These are phyloP conservation scores for Canariomyces notabilis DNA, from an alignment of 2,329 filamentous ascomycete species.

Conservation along the genomic window DNA sequence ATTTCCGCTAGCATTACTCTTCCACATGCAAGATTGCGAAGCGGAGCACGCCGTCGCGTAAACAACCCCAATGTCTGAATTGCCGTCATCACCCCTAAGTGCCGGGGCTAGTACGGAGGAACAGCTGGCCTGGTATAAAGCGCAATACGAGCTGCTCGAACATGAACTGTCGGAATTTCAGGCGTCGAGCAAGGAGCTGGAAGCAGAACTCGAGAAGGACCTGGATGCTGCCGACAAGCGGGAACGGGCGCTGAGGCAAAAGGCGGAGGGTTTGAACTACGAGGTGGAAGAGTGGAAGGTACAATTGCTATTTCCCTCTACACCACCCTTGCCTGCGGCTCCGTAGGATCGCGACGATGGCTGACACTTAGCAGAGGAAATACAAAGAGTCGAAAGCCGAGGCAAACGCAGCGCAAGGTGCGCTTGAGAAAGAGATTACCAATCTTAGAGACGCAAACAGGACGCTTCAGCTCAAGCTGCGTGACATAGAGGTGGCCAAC, in stretches of 20 bases:
- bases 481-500: constrained; percentile 96
- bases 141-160: constrained; percentile 90
- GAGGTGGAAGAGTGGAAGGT: constrained; percentile 98
- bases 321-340: not conserved
- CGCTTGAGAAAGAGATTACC: constrained; percentile 93
- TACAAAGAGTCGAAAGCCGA: constrained; percentile 93
- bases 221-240: constrained; percentile 92
- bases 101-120: constrained; percentile 58
- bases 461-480: constrained; percentile 72
- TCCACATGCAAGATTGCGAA: constrained; percentile 20
- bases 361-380: constrained; percentile 61
- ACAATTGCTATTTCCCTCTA: constrained; percentile 2
- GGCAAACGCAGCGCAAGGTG: constrained; percentile 75
- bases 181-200: constrained; percentile 86
- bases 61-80: constrained; percentile 46
- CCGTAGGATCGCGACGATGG: constrained; percentile 1
- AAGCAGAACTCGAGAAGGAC: constrained; percentile 92
- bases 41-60: constrained; percentile 11
- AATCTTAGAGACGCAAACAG: constrained; percentile 79
- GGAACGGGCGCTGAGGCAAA: constrained; percentile 79
- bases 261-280: constrained; percentile 76
- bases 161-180: constrained; percentile 90
- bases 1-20: constrained; percentile 5
- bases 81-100: constrained; percentile 57
- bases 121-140: constrained; percentile 89